Base-by-base conservation (phyloP, 177 flowering plant genomes). In the Vitis hybrid region DNA sequence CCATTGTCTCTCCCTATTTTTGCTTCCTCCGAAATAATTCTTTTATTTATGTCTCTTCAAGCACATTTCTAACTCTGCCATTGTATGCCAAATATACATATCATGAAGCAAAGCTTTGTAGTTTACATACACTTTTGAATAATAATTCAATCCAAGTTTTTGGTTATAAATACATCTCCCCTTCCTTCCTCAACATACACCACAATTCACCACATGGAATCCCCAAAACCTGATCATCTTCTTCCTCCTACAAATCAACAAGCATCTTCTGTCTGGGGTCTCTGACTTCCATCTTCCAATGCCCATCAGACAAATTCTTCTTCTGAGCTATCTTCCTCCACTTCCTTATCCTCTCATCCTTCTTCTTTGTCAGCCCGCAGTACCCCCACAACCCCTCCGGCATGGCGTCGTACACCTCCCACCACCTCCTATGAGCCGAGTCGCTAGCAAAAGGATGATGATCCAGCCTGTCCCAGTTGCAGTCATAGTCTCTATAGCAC, bases 401-500 rank as follows among this genome's bases (percentile, higher is more conserved):
- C 88, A 89, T 81, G 1, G 57, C 55, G 4, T 86, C 88, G 46
- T 88, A 75, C 3, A 88, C 83, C 52, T 74, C 15, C 91, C 90
- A 88, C 91, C 91, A 86, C 67, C 14, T 62, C 52, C 54, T 6
- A 24, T 86, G 81, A 11, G 78, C 84, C 10, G 56, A n/a, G 62
- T 89, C 90, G 35, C 84, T 85, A 3, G 90, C 92, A 75, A 75
- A 86, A 0, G 5, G 3, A 3, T 60, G 73, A 11, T 35, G 74
- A 14, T 60, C 52, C 50, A 1, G 11, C 54, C 7, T 59, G 56
- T 86, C 84, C 91, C 91, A 87, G 35, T 87, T 87, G 30, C 89
- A 87, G 63, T 86, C 89, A 65, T 84, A 84, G 50, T 87, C 91
- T 46, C 75, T 79, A 30, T 82, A 85, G 66, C 94, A 89, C 75